Evolutionary conservation across 2,329 filamentous ascomycete species (phyloP).

Genomic region (Fusarium pseudocircinatum): DNA sequence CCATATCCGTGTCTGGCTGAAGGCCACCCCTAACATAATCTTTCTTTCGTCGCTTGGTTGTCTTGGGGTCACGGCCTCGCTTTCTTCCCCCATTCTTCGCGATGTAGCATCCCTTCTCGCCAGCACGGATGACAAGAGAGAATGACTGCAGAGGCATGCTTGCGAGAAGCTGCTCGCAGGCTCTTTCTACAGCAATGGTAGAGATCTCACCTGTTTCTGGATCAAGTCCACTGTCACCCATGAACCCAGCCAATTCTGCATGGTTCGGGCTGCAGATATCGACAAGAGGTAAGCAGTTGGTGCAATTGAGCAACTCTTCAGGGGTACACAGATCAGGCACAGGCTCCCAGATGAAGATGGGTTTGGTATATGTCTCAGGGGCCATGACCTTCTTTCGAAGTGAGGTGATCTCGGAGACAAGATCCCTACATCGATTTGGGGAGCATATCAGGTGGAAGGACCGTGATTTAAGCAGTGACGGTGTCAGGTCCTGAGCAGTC

Average conservation of each 20-base stretch:
- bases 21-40: conserved; percentile 61
- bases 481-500: conserved; percentile 75
- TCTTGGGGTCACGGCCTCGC: conserved; percentile 46
- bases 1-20: conserved; percentile 70
- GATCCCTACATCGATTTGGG: conserved; percentile 76
- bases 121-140: conserved; percentile 75
- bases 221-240: conserved; percentile 69
- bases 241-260: conserved; percentile 85
- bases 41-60: conserved; percentile 54
- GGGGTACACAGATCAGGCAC: conserved; percentile 88
- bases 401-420: conserved; percentile 75
- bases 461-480: conserved; percentile 72
- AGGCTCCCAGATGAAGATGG: conserved; percentile 93
- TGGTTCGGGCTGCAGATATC: conserved; percentile 84
- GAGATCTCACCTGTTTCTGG: conserved; percentile 64
- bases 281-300: conserved; percentile 68
- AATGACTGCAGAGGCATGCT: conserved; percentile 73
- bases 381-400: conserved; percentile 58
- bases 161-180: conserved; percentile 70
- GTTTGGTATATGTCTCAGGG: conserved; percentile 57
- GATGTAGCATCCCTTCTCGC: conserved; percentile 76
- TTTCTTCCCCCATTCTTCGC: conserved; percentile 66
- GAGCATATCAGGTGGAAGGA: conserved; percentile 92
- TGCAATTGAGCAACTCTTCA: conserved; percentile 71
- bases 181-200: conserved; percentile 62